phyloP scores from a whole-genome alignment of 1,284 basidiomycete species.

The Rhodotorula glutinis region DNA sequence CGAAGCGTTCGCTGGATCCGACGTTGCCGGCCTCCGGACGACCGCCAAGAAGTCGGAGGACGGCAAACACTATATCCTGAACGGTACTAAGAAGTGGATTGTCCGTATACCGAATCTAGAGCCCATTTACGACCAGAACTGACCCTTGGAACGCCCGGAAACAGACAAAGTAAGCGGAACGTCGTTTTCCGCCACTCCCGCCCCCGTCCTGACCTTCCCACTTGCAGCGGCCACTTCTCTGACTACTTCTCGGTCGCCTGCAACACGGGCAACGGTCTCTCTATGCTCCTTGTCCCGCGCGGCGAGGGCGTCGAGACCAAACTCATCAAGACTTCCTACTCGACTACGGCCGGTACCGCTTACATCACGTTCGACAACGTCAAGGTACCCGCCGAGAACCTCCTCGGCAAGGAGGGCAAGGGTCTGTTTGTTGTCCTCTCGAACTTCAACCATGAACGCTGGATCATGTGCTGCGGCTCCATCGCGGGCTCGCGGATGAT shows the following conservation, averaged over 20 bases:
- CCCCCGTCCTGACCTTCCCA: not conserved
- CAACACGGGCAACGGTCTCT: slow-evolving; percentile 66
- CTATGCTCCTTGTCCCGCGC: slow-evolving; percentile 65
- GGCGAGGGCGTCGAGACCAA: slow-evolving; percentile 69
- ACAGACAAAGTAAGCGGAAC: slow-evolving; percentile 44
- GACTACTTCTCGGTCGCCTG: slow-evolving; percentile 40
- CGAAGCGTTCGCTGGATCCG: slow-evolving; percentile 70
- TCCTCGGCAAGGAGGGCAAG: slow-evolving; percentile 75
- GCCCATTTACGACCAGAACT: not conserved
- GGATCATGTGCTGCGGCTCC: slow-evolving; percentile 52
- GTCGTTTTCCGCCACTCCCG: not conserved
- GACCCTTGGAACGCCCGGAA: not conserved
- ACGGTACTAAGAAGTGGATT: slow-evolving; percentile 51
- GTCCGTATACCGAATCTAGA: not conserved
- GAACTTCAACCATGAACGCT: slow-evolving; percentile 49
- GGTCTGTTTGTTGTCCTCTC: slow-evolving; percentile 65
- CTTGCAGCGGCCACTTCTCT: slow-evolving; percentile 48
- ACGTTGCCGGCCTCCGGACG: slow-evolving; percentile 56
- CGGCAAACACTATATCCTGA: slow-evolving; percentile 69
- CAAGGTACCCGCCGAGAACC: slow-evolving; percentile 77
- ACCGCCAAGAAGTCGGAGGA: slow-evolving; percentile 66
- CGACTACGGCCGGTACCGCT: slow-evolving; percentile 62
- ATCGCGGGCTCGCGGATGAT: slow-evolving; percentile 41
- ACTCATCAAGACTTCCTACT: slow-evolving; percentile 69
- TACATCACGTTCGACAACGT: slow-evolving; percentile 86